phyloP scores from a whole-genome alignment of 352 stramenopile genomes.

The Phytophthora tubulina region DNA sequence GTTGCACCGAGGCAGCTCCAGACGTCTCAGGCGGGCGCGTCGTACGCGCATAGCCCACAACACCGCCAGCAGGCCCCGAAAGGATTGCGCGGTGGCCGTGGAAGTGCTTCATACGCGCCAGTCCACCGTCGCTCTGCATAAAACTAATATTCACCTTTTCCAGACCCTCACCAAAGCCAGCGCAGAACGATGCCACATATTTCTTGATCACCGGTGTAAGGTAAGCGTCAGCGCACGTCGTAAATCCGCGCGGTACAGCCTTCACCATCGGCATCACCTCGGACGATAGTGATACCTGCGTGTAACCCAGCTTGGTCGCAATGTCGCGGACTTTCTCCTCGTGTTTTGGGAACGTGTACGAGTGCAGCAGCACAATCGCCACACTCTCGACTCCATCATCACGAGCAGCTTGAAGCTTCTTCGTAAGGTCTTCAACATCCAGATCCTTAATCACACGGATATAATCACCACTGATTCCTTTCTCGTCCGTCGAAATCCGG shows the following conservation, averaged over 20 bases:
- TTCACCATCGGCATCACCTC: conserved; percentile 99
- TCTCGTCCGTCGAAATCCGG: conserved; percentile 61
- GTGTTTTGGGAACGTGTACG: conserved; percentile 96
- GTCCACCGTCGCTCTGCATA: conserved; percentile 99
- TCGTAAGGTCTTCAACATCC: conserved; percentile 79
- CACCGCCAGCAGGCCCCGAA: conserved; percentile 94
- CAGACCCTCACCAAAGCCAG: conserved; percentile 95
- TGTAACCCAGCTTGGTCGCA: conserved; percentile 94
- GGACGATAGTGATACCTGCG: conserved; percentile 91
- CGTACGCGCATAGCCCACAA: conserved; percentile 98
- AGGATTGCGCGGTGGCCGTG: conserved; percentile 94
- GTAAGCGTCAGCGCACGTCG: conserved; percentile 97
- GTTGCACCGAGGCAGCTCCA: conserved; percentile 14
- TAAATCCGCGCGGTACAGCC: conserved; percentile 96
- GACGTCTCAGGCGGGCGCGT: conserved; percentile 62
- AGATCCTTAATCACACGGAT: conserved; percentile 87
- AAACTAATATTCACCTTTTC: conserved; percentile 95
- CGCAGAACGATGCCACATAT: conserved; percentile 97
- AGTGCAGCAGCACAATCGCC: conserved; percentile 96
- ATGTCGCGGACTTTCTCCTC: conserved; percentile 92
- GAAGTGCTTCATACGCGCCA: conserved; percentile 96
- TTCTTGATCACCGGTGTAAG: conserved; percentile 98
- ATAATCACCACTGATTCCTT: conserved; percentile 91
- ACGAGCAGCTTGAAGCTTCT: conserved; percentile 84
- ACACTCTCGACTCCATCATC: conserved; percentile 93